Evolutionary conservation across 2,329 filamentous ascomycete genomes (phyloP).

Genomic region (Fulvia fulva): DNA sequence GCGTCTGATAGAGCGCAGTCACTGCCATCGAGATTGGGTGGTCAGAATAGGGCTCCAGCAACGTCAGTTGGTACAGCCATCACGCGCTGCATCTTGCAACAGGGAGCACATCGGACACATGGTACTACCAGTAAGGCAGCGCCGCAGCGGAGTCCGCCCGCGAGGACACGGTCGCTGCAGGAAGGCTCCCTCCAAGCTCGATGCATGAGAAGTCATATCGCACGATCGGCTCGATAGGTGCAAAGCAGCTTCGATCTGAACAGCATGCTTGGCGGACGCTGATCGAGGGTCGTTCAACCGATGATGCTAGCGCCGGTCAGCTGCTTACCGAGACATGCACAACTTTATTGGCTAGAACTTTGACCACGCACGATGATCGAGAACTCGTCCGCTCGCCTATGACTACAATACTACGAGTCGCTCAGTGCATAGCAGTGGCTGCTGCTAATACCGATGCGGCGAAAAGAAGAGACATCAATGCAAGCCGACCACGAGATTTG

Average conservation of each 20-base stretch:
- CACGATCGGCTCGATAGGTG: background rate
- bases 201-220: background rate
- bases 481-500: background rate
- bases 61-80: background rate
- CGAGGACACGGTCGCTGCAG: background rate
- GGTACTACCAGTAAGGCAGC: background rate
- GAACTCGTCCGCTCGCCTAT: no score
- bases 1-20: no score
- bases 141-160: background rate
- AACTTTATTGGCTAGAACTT: no score
- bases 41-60: slow-evolving; percentile 6
- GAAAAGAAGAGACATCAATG: background rate
- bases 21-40: background rate
- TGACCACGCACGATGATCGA: no score
- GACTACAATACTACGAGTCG: no score
- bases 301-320: background rate
- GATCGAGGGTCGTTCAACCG: background rate
- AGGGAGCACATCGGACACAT: slow-evolving; percentile 2
- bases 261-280: background rate
- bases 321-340: background rate
- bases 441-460: no score
- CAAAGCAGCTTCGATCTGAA: background rate
- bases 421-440: no score
- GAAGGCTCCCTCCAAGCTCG: background rate
- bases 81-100: slow-evolving; percentile 3